These are phyloP conservation scores for Cladorrhinum samala DNA, from an alignment of 495 filamentous ascomycete genomes.

Conservation along the genomic window DNA sequence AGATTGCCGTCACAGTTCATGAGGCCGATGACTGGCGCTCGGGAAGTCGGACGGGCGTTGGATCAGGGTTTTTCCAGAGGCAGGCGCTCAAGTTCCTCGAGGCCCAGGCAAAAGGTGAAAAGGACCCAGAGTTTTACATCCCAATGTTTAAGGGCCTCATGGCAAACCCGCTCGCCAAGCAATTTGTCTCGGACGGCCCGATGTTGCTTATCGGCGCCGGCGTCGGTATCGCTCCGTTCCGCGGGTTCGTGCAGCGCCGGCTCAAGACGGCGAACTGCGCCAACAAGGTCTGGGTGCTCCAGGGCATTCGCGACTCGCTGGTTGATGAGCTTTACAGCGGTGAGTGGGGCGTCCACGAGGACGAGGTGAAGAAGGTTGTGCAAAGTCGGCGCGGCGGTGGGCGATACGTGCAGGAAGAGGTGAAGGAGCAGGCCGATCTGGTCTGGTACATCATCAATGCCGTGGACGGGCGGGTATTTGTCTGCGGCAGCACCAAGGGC, in stretches of 20 bases:
- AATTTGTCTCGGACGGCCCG: conserved; percentile 85
- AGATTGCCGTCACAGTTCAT: conserved; percentile 92
- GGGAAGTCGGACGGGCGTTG: conserved; percentile 61
- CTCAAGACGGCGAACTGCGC: conserved; percentile 94
- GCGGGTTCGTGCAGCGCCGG: conserved; percentile 92
- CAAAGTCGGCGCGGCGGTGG: conserved; percentile 73
- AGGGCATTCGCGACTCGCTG: conserved; percentile 87
- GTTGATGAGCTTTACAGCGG: conserved; percentile 94
- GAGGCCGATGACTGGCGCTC: conserved; percentile 74
- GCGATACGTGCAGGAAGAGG: conserved; percentile 84
- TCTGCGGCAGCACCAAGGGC: conserved; percentile 87
- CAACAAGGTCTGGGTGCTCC: conserved; percentile 98
- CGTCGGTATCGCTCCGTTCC: conserved; percentile 93
- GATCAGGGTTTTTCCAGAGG: conserved; percentile 80
- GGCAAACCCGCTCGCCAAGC: conserved; percentile 86
- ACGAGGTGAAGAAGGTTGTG: conserved; percentile 88
- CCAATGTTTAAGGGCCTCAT: conserved; percentile 99
- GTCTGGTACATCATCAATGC: conserved; percentile 96
- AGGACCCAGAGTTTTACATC: conserved; percentile 57
- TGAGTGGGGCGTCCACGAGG: conserved; percentile 92
- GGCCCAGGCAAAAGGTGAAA: conserved; percentile 52
- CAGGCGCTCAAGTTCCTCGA: conserved; percentile 64
- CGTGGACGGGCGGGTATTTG: conserved; percentile 88
- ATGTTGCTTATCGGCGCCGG: conserved; percentile 97
- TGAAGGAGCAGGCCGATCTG: conserved; percentile 78